Evolutionary conservation across 148 eudicot species (phyloP), one percentile per base, ranked within the genome.

Genomic region (Cornus florida): DNA sequence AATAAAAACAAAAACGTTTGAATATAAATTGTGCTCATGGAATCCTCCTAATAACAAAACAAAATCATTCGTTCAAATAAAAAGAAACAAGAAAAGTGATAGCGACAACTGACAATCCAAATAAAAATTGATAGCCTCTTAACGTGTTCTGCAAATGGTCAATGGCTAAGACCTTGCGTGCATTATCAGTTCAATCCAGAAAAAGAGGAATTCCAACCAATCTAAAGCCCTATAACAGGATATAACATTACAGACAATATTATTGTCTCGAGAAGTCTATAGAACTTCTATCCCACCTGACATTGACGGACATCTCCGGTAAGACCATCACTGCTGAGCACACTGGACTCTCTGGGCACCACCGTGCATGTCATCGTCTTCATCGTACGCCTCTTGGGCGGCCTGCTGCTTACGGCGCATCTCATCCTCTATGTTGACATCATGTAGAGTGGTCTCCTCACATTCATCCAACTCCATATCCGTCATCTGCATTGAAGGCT

Each of bases 391-490:
- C 78, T 85, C 92, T 28, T 89, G 86, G 3, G 77, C 86, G 10
- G 81, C 78, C 56, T 80, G 80, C 65, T 86, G 88, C 75, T 87
- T 89, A 78, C 92, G 81, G 10, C 92, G 62, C 92, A 89, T 87
- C 75, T 89, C 92, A 56, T 89, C 92, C 75, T 89, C 92, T 17
- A 89, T 89, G 79, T 89, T 89, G 64, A 89, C 90, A 84, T 89
- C 88, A 67, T 87, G 90, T 22, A 87, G 77, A 9, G 92, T 89
- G 0, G 90, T 89, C 80, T 89, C 92, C 79, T 89, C 92, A 10
- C 92, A 89, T 69, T 89, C 92, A 43, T 89, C 92, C 67, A 89
- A 38, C 77, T 89, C 92, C 92, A 87, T 89, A 67, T 87, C 90
- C 11, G 90, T 81, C 50, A 85, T 68, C 81, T 83, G 81, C 6